Percentiles rank a stretch among this genome's conserved stretches.
Conservation (phyloP, 495 filamentous ascomycete genomes). For the Cryomyces minteri region DNA sequence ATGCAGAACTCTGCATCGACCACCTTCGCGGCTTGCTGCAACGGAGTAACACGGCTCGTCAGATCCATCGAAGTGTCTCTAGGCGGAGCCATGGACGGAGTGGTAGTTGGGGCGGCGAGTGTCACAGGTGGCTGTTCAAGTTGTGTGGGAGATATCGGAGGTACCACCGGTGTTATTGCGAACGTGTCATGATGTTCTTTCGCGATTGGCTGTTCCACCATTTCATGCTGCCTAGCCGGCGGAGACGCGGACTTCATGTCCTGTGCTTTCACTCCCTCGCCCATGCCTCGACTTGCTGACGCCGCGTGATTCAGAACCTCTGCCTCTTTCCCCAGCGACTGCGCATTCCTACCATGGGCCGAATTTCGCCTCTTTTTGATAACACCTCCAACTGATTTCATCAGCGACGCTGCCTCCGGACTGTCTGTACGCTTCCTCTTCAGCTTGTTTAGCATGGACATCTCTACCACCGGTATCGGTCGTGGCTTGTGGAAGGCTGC, state of each 20-base stretch:
- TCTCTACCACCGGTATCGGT: conserved; percentile 16
- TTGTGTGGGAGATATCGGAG: not conserved
- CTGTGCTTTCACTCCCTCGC: conserved; percentile 2
- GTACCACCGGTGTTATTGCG: not conserved
- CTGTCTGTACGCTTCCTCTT: conserved; percentile 18
- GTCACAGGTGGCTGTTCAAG: not conserved
- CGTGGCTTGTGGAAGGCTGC: conserved; percentile 14
- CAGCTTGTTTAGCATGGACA: conserved; percentile 16
- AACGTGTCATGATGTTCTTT: not conserved
- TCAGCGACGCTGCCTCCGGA: conserved; percentile 9
- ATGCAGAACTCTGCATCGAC: conserved; percentile 76
- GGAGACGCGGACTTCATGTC: conserved; percentile 11
- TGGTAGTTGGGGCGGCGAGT: not conserved
- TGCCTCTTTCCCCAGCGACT: conserved; percentile 9
- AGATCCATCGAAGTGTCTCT: conserved; percentile 1
- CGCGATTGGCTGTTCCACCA: not conserved
- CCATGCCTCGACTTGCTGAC: conserved; percentile 11
- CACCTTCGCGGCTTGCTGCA: conserved; percentile 34
- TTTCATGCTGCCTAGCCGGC: not conserved
- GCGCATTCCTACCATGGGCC: not conserved
- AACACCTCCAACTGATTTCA: conserved; percentile 1
- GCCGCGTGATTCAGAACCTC: conserved; percentile 8
- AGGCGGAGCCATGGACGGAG: not conserved
- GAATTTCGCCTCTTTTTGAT: not conserved
- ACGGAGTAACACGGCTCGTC: conserved; percentile 8